Evolutionary conservation across 306 rosid species (phyloP).

Genomic region (Lathyrus oleraceus): DNA sequence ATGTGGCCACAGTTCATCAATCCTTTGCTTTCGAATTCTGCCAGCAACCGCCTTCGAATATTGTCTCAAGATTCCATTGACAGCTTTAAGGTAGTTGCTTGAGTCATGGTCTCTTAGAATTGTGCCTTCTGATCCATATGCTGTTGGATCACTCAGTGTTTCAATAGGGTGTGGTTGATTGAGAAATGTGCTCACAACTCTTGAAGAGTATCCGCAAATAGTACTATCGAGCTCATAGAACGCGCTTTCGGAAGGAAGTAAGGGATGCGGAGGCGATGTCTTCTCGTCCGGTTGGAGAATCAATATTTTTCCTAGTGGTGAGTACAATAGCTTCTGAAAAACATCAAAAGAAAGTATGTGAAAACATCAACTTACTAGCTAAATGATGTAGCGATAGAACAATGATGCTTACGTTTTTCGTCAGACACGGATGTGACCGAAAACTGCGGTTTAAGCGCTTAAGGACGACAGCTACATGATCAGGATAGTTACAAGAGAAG

Average conservation of each 20-base stretch:
- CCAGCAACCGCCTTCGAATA: slow-evolving; percentile 43
- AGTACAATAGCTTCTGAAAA: slow-evolving; percentile 75
- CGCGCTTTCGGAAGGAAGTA: slow-evolving; percentile 67
- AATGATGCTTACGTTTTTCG: slow-evolving; percentile 52
- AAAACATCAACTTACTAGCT: neutral
- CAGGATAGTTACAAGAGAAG: slow-evolving; percentile 89
- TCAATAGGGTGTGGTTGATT: slow-evolving; percentile 88
- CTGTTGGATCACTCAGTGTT: slow-evolving; percentile 85
- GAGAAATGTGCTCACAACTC: slow-evolving; percentile 60
- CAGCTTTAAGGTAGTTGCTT: slow-evolving; percentile 79
- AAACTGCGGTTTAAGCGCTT: slow-evolving; percentile 73
- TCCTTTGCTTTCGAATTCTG: slow-evolving; percentile 47
- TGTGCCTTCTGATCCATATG: slow-evolving; percentile 84
- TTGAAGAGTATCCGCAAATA: slow-evolving; percentile 51
- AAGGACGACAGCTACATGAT: slow-evolving; percentile 67
- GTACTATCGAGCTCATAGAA: slow-evolving; percentile 62
- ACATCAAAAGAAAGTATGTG: neutral
- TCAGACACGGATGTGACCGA: slow-evolving; percentile 77
- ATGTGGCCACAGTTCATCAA: slow-evolving; percentile 63
- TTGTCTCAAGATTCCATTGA: slow-evolving; percentile 57
- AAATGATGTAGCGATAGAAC: neutral
- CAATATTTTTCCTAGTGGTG: slow-evolving; percentile 77
- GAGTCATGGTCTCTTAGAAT: slow-evolving; percentile 87
- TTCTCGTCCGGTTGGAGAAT: slow-evolving; percentile 81
- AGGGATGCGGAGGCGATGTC: slow-evolving; percentile 82